phyloP scores from a whole-genome alignment of 257 asterid species.

The Thymus mandschuricus region DNA sequence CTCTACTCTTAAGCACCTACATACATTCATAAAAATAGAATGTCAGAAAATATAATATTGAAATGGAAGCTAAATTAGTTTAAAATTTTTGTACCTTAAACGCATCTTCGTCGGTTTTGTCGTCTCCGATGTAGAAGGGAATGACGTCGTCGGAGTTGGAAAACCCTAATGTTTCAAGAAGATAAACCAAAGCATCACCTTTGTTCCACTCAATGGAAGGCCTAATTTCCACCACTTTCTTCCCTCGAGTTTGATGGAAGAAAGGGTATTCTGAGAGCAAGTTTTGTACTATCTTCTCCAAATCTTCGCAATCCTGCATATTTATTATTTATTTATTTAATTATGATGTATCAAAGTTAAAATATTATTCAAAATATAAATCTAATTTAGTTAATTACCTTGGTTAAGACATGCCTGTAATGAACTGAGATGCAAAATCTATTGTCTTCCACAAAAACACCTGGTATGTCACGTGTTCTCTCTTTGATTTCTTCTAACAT shows the following conservation, averaged over 20 bases:
- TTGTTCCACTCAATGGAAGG: conserved; percentile 90
- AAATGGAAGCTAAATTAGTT: too few species aligned
- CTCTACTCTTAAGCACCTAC: conserved; percentile 57
- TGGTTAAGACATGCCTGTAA: conserved; percentile 67
- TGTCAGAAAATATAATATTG: too few species aligned
- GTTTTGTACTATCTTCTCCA: conserved; percentile 49
- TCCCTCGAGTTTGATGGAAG: conserved; percentile 74
- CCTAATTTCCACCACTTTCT: conserved; percentile 77
- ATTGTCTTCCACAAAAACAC: conserved; percentile 80
- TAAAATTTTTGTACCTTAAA: conserved; percentile 52
- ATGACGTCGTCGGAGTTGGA: conserved; percentile 48
- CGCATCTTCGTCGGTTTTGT: conserved; percentile 86
- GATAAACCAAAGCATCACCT: conserved; percentile 69
- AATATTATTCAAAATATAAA: too few species aligned
- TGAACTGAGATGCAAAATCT: conserved; percentile 84
- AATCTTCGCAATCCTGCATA: conserved; percentile 53
- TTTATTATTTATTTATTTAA: background rate
- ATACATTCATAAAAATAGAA: background rate
- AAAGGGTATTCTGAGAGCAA: conserved; percentile 42
- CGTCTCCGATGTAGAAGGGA: conserved; percentile 80
- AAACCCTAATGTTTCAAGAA: conserved; percentile 65
- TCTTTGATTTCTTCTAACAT: conserved; percentile 57
- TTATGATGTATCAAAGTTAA: too few species aligned
- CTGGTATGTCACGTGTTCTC: conserved; percentile 47
- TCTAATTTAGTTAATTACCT: conserved; percentile 35